Evolutionary conservation across 2,329 filamentous ascomycete genomes (phyloP), one percentile per base, ranked within the genome.

Genomic region (Fusarium avenaceum): DNA sequence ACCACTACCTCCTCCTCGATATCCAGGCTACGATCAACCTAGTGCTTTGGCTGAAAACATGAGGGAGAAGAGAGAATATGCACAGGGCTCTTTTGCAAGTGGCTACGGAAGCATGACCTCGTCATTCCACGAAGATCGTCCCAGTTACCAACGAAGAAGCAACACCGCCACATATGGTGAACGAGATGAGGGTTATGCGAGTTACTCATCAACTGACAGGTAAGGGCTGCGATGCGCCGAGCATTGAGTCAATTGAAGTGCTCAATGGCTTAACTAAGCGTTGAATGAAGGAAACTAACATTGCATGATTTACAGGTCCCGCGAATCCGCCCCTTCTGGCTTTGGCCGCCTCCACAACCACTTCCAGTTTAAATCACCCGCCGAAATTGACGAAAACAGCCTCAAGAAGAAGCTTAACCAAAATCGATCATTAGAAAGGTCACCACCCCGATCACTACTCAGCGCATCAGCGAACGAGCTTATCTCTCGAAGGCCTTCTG

Each of bases 401-500:
- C 81, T 87, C 72, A 83, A 87, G 61, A 85, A 85, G 74, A 88
- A 86, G 76, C 78, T 89, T n/a, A 82, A 87, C 58, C 80, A 82
- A 2, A 76, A 81, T 38, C 79, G 82, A 38, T 79, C 77, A 0
- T 71, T 82, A n/a, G 83, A 85, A 57, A 83, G 80, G 17, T 81
- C 83, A 10, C 80, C 83, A 3, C 80, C 83, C 22, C 80, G 80
- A 48, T 82, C 83, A 11, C 77, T 79, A 6, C 76, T 85, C 7
- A 82, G 80, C 57, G 75, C 80, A 11, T 83, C 82, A 3, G 68
- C 80, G 22, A 79, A 76, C 55, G 82, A 84, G 45, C 64, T 77
- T 9, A 72, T 79, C 20, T 70, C 78, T 4, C 76, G 79, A 42
- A 77, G 81, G 14, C 72, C 75, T 17, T 72, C 77, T 33, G 75